Evolutionary conservation across 768 basidiomycete species (phyloP).

Genomic region (Trametes sanguinea): DNA sequence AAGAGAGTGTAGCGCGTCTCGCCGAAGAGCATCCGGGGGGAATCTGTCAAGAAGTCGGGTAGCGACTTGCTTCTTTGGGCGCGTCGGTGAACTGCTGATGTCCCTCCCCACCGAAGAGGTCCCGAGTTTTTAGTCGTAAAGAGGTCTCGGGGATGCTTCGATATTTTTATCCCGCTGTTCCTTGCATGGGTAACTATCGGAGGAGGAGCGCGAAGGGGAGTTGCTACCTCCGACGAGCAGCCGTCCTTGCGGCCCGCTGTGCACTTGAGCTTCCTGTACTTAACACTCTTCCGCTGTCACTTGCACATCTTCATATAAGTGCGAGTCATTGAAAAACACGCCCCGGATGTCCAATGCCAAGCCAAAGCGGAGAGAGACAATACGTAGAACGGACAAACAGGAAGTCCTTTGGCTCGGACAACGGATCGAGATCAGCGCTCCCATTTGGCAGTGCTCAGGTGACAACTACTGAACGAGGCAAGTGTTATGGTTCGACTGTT

Average conservation of each 20-base stretch:
- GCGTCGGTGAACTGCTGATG: slow-evolving; percentile 8
- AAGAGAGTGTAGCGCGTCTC: not conserved
- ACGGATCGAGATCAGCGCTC: slow-evolving; percentile 9
- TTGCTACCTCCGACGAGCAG: slow-evolving; percentile 8
- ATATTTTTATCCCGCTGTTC: slow-evolving; percentile 1
- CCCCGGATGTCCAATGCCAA: not conserved
- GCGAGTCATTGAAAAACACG: not conserved
- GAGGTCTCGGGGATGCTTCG: slow-evolving; percentile 1
- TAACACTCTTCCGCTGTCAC: not conserved
- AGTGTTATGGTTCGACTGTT: slow-evolving; percentile 2
- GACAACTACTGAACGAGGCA: slow-evolving; percentile 1
- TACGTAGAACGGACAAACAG: not conserved
- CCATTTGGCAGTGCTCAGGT: not conserved
- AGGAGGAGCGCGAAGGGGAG: not conserved
- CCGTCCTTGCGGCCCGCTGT: not conserved
- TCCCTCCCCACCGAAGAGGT: slow-evolving; percentile 7
- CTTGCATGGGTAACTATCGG: not conserved
- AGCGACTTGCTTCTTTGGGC: not conserved
- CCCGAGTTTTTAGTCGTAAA: slow-evolving; percentile 2
- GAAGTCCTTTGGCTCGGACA: not conserved
- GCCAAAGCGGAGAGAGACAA: not conserved
- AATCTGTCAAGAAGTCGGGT: not conserved
- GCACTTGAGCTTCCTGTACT: not conserved
- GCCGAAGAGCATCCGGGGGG: slow-evolving; percentile 14
- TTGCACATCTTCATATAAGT: not conserved